phyloP scores from a whole-genome alignment of 495 filamentous ascomycete genomes.

The Amphirosellinia nigrospora region DNA sequence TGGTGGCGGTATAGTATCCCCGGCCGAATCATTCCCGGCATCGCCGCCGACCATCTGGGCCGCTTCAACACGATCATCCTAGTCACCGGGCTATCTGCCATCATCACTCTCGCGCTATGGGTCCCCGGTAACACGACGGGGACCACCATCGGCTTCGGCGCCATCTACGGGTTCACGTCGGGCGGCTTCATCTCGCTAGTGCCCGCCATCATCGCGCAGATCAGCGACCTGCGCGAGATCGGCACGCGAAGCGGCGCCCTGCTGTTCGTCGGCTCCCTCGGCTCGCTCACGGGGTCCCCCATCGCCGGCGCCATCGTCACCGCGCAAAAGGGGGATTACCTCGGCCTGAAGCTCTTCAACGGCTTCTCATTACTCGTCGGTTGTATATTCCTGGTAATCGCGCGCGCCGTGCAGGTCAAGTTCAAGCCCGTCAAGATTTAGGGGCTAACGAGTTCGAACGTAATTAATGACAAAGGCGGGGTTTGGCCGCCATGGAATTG shows the following conservation, averaged over 20 bases:
- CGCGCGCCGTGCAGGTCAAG: conserved; percentile 50
- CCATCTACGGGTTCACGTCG: conserved; percentile 73
- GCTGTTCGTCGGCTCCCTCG: conserved; percentile 68
- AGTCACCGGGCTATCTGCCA: conserved; percentile 62
- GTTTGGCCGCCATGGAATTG: neutral
- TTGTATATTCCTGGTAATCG: conserved; percentile 53
- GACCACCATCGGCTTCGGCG: conserved; percentile 68
- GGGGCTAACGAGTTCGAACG: neutral
- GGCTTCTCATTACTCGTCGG: conserved; percentile 65
- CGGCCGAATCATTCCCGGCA: conserved; percentile 77
- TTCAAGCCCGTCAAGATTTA: conserved; percentile 48
- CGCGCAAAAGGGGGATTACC: conserved; percentile 60
- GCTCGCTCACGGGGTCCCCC: conserved; percentile 70
- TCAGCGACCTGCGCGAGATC: conserved; percentile 74
- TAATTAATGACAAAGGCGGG: neutral
- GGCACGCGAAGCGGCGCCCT: conserved; percentile 73
- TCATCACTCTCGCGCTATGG: conserved; percentile 74
- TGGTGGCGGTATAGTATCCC: conserved; percentile 57
- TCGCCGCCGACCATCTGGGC: conserved; percentile 72
- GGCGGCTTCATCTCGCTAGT: conserved; percentile 72
- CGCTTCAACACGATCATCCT: conserved; percentile 76
- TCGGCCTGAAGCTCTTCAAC: conserved; percentile 69
- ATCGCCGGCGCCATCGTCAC: conserved; percentile 74
- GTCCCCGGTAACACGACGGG: conserved; percentile 63
- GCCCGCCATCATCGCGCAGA: conserved; percentile 67